A percentile compares a stretch with the other conserved stretches of the same genome.
phyloP scores from a whole-genome alignment of 2,329 filamentous ascomycete genomes.

The Colletotrichum liaoningense region DNA sequence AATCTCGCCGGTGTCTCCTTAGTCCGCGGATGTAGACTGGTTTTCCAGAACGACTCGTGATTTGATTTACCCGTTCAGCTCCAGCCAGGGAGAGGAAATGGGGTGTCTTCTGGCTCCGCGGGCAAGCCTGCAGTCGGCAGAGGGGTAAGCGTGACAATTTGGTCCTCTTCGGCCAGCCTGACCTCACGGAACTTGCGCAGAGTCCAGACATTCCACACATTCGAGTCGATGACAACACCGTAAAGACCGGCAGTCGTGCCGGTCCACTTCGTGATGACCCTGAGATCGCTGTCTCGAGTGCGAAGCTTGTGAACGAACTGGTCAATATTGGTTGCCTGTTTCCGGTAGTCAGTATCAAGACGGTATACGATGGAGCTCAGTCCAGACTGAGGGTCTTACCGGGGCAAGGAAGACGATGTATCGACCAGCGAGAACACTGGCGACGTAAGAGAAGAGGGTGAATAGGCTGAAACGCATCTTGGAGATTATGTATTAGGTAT shows the following conservation, averaged over 20 bases:
- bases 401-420: conserved; percentile 22
- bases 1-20: too few relatives aligned
- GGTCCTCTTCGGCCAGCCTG: background rate
- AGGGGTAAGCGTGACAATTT: background rate
- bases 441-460: background rate
- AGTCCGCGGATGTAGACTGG: background rate
- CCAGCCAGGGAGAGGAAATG: background rate
- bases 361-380: background rate
- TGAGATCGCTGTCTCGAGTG: background rate
- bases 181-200: conserved; percentile 20
- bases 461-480: background rate
- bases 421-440: background rate
- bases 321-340: conserved; percentile 6
- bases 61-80: background rate
- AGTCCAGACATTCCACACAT: background rate
- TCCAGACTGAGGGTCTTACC: background rate
- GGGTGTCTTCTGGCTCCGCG: background rate
- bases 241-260: background rate
- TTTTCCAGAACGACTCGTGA: background rate
- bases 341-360: background rate
- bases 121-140: background rate
- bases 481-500: background rate
- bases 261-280: background rate
- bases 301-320: conserved; percentile 12
- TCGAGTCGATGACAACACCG: conserved; percentile 26